Base-by-base conservation (phyloP, 2,329 filamentous ascomycete genomes). In the Zymoseptoria ardabiliae region DNA sequence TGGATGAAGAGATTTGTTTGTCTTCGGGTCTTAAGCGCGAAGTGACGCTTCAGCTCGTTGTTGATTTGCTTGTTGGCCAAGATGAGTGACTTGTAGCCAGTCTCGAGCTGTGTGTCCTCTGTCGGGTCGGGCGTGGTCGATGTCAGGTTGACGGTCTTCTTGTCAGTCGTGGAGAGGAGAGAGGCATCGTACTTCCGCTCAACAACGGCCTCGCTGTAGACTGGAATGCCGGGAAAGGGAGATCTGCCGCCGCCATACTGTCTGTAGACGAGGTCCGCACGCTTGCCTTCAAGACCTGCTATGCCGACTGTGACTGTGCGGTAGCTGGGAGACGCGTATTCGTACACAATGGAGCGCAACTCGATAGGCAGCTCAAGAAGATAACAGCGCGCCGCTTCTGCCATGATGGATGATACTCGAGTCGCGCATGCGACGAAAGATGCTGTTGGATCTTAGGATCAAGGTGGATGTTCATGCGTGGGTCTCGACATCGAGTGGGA, bases 291-390 rank as follows among this genome's bases (percentile, higher is more conserved):
- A 23, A 74, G 61, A 55, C 71, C 66, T 25, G 72, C 73, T 20
- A 70, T 73, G 53, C 72, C 70, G n/a, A 78, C 71, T 17, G 75
- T 77, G 30, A 77, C 70, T 17, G 64, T 62, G 25, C 71, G 67
- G 30, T 66, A 62, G 57, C 75, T 72, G 58, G 70, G 66, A 22
- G 77, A 68, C 19, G 74, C 71, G 58, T 72, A 72, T 35, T 72
- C 69, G 68, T 77, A 78, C 54, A 78, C 76, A 17, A 72, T 67
- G 45, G 76, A 75, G 51, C 76, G 71, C 22, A 78, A 63, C 66
- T 78, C 76, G 20, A 71, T 68, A 4, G 76, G 75, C 13, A 77
- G 65, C 10, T 65, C 62, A 50, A 73, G 58, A 56, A 74, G 64
- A 17, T 60, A 60, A 51, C 66, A 69, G 45, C 50, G 17, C 50